Conservation (phyloP, 2,329 filamentous ascomycete species). For the Aspergillus fischeri region DNA sequence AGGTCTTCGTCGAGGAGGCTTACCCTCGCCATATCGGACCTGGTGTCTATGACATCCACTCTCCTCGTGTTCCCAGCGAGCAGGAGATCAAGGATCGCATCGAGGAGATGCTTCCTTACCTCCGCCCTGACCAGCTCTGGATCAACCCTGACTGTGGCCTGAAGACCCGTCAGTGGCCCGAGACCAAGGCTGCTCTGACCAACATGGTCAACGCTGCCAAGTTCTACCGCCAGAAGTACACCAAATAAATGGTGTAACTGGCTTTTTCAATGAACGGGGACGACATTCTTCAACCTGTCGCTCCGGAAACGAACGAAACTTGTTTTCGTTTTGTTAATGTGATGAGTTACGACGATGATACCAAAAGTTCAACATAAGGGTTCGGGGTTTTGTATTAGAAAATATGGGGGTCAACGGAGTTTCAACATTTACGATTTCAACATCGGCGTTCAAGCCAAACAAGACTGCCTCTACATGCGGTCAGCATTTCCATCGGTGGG, state of each 20-base stretch:
- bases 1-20: constrained; percentile 95
- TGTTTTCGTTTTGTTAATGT: constrained; percentile 25
- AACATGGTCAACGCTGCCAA: constrained; percentile 99
- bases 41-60: constrained; percentile 99
- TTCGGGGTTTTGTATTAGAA: constrained; percentile 35
- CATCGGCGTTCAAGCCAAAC: constrained; percentile 38
- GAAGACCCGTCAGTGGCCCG: constrained; percentile 97
- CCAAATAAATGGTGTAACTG: constrained; percentile 18
- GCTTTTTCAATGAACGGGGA: constrained; percentile 21
- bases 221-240: constrained; percentile 86
- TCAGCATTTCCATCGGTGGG: constrained; percentile 9
- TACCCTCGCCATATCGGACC: constrained; percentile 98
- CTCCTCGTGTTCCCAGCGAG: constrained; percentile 91
- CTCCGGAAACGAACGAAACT: constrained; percentile 21
- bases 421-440: constrained; percentile 49
- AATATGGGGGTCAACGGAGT: constrained; percentile 34
- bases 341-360: constrained; percentile 41
- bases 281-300: constrained; percentile 37
- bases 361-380: constrained; percentile 42
- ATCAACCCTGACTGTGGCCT: constrained; percentile 99
- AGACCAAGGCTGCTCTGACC: constrained; percentile 92
- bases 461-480: constrained; percentile 9
- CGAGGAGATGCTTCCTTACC: constrained; percentile 95
- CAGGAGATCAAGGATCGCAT: constrained; percentile 98
- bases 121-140: constrained; percentile 98